Evolutionary conservation across 345 rosid species (phyloP), one percentile per base, ranked within the genome.

Genomic region (Bretschneidera sinensis): DNA sequence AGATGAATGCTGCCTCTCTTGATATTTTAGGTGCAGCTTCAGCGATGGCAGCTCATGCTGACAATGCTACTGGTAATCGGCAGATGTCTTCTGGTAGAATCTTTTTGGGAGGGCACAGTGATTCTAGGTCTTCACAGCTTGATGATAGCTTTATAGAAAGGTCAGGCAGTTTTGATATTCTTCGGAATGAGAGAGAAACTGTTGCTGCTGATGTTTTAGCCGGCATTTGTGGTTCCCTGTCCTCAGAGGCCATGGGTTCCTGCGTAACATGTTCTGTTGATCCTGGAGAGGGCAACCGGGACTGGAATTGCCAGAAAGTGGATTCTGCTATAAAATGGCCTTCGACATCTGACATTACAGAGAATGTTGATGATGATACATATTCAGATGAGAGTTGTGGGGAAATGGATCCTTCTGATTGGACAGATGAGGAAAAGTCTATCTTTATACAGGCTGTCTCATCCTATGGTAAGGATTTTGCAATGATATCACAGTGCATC

Each of bases 321-420:
- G 81, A 76, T 65, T 79, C 76, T 70, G 63, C 65, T 24, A 75
- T 67, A 9, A 84, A 75, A 61, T 56, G 72, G 54, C 76, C 76
- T 59, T 79, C 82, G 0, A 68, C 79, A 55, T 81, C 89, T 68
- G 92, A 86, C 58, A 74, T 78, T 64, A 71, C 78, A 28, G 84
- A 79, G 63, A 86, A 70, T 72, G 70, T 75, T 59, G 99, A 83
- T 62, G 90, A 86, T 64, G 97, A 88, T 67, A 84, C 90, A 25
- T 90, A 89, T 52, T 90, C 97, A 5, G 97, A 87, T 69, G 97
- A 94, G 68, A 90, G 99, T 70, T 84, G 90, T 63, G 97, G 89
- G 69, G 96, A 89, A 68, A 80, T 84, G 78, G 96, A 81, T 65
- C 79, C 91, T 59, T 47, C 81, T 70, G 91, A 85, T 69, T 94